Evolutionary conservation across 768 basidiomycete species (phyloP).

Genomic region (Auricularia sp.): DNA sequence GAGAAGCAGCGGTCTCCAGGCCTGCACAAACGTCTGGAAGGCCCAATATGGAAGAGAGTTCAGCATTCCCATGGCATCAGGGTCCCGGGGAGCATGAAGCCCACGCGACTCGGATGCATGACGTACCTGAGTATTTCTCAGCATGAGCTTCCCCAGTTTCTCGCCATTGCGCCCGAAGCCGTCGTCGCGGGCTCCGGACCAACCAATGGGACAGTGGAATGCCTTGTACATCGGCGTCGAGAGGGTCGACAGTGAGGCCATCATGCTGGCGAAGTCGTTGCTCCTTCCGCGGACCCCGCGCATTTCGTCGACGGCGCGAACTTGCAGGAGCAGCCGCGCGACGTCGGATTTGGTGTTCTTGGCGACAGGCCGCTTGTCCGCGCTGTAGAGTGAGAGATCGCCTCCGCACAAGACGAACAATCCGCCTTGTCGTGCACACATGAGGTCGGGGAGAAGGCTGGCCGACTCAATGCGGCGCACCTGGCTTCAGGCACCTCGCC

Average conservation of each 20-base stretch:
- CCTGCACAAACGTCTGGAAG: neutral
- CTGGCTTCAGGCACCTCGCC: conserved; percentile 14
- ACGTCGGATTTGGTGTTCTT: conserved; percentile 5
- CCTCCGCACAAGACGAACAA: conserved; percentile 17
- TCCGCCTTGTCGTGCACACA: conserved; percentile 11
- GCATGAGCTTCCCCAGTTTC: conserved; percentile 12
- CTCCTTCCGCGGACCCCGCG: conserved; percentile 8
- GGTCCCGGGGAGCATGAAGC: conserved; percentile 24
- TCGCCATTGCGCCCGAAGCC: conserved; percentile 10
- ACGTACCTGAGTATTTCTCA: conserved; percentile 12
- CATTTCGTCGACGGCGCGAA: conserved; percentile 16
- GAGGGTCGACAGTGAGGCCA: neutral
- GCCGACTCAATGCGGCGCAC: conserved; percentile 4
- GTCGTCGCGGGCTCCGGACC: conserved; percentile 10
- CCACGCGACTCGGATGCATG: conserved; percentile 19
- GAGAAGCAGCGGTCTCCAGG: neutral
- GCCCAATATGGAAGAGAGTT: neutral
- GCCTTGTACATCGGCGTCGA: neutral
- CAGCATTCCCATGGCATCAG: neutral
- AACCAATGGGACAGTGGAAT: conserved; percentile 14
- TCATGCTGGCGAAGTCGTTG: neutral
- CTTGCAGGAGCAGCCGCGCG: conserved; percentile 10
- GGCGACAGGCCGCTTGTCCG: conserved; percentile 8
- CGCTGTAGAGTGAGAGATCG: conserved; percentile 14
- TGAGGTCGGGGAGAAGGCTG: neutral